phyloP scores from a whole-genome alignment of 441 rosid species.

The Jatropha multifida region DNA sequence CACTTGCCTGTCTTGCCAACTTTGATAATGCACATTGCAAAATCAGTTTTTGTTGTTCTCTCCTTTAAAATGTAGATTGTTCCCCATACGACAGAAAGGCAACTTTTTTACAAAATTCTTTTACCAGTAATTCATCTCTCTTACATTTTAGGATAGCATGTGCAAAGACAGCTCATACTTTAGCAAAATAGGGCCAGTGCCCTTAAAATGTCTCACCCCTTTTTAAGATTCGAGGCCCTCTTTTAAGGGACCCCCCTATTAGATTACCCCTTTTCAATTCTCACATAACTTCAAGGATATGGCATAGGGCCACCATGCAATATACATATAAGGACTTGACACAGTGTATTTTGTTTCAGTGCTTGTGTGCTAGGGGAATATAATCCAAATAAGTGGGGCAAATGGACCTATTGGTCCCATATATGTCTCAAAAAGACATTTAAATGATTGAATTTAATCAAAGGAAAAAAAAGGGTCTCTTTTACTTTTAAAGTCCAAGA shows the following conservation, averaged over 20 bases:
- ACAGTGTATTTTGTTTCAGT: no score
- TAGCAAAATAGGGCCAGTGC: conserved; percentile 29
- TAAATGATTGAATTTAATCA: conserved; percentile 10
- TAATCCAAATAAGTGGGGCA: conserved; percentile 6
- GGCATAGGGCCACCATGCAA: neutral
- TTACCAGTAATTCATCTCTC: conserved; percentile 28
- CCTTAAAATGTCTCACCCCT: conserved; percentile 18
- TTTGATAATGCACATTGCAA: neutral
- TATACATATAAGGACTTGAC: no score
- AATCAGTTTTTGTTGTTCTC: neutral
- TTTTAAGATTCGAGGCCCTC: neutral
- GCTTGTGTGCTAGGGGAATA: conserved; percentile 10
- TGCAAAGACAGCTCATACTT: conserved; percentile 40
- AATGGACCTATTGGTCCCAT: conserved; percentile 29
- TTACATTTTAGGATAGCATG: conserved; percentile 25
- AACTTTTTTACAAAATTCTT: conserved; percentile 14
- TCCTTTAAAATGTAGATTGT: conserved; percentile 17
- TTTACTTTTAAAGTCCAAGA: no score
- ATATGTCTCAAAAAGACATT: neutral
- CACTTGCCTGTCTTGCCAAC: neutral
- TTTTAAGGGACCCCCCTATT: no score
- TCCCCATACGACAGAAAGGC: conserved; percentile 15
- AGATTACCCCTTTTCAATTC: conserved; percentile 11
- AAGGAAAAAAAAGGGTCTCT: neutral
- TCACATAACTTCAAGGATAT: conserved; percentile 13